A percentile compares a stretch with the other conserved stretches of the same genome.
phyloP scores from a whole-genome alignment of 2,329 filamentous ascomycete genomes.

The Leptographium flavum region DNA sequence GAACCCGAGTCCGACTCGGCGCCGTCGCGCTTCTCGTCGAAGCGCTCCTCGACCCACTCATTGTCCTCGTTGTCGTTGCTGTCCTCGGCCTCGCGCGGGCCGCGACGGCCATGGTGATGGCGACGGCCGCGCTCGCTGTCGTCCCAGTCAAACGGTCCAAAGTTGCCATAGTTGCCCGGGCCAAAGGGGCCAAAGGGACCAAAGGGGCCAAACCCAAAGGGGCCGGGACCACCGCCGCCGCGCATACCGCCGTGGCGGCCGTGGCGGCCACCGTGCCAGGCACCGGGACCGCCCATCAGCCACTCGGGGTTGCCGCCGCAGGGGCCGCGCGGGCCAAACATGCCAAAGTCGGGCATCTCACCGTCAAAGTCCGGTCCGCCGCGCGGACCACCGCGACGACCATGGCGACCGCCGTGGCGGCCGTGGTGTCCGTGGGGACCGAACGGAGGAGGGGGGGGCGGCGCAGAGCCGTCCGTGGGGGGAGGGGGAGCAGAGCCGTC shows the following conservation, averaged over 20 bases:
- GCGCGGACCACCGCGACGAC: background rate
- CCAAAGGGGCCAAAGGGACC: too few species aligned
- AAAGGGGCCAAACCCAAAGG: background rate
- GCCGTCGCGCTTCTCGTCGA: constrained; percentile 6
- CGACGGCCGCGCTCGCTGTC: too few species aligned
- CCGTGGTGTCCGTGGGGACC: background rate
- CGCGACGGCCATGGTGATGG: constrained; percentile 3
- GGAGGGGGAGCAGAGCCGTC: background rate
- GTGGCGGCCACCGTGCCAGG: constrained; percentile 1
- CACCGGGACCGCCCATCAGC: constrained; percentile 3
- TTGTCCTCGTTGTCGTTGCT: background rate
- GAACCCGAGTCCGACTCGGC: background rate
- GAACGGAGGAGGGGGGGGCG: background rate
- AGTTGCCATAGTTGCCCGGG: too few species aligned
- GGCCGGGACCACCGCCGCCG: background rate
- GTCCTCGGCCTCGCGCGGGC: constrained; percentile 9
- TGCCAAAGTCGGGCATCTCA: background rate
- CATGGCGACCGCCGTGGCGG: background rate
- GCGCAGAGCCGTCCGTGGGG: background rate
- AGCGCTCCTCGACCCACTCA: too few species aligned
- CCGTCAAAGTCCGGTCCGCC: background rate
- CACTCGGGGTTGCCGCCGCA: background rate
- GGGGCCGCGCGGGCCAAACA: background rate
- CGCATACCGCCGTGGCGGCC: background rate
- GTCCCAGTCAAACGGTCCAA: background rate